Percentiles rank a stretch among this genome's conserved stretches.
phyloP scores from a whole-genome alignment of 2,329 filamentous ascomycete genomes.

The Diaporthe amygdali region DNA sequence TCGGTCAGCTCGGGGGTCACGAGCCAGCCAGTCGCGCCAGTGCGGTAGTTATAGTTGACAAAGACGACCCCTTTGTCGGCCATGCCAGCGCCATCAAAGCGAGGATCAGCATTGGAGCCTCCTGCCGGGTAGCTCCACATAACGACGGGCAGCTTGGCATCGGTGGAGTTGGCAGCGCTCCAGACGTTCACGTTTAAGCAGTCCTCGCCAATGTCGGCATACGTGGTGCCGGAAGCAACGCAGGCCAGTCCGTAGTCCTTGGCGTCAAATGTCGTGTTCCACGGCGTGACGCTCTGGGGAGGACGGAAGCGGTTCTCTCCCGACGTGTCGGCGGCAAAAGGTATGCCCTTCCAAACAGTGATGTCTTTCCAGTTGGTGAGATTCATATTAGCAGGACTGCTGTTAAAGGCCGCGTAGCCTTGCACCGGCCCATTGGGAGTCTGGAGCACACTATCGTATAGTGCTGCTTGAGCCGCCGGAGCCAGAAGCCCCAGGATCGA shows the following conservation, averaged over 20 bases:
- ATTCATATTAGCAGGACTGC: conserved; percentile 26
- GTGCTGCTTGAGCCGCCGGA: conserved; percentile 23
- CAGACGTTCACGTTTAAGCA: conserved; percentile 60
- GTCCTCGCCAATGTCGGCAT: conserved; percentile 46
- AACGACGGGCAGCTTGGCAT: conserved; percentile 49
- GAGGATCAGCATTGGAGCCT: conserved; percentile 44
- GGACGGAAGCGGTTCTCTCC: conserved; percentile 51
- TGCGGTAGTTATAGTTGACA: conserved; percentile 66
- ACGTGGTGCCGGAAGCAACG: conserved; percentile 33
- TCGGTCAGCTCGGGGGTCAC: conserved; percentile 26
- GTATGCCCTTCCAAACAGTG: conserved; percentile 55
- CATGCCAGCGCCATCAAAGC: conserved; percentile 60
- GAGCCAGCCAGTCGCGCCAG: conserved; percentile 67
- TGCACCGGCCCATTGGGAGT: conserved; percentile 28
- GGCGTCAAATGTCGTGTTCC: conserved; percentile 36
- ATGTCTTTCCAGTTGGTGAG: conserved; percentile 38
- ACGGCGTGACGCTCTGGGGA: conserved; percentile 39
- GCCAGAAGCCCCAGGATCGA: not conserved
- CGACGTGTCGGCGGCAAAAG: conserved; percentile 48
- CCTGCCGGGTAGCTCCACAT: conserved; percentile 63
- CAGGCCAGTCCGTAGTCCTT: conserved; percentile 44
- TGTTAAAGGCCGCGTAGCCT: conserved; percentile 29
- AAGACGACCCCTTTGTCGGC: conserved; percentile 64
- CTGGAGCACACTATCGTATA: conserved; percentile 27
- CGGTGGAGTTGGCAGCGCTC: conserved; percentile 33